Evolutionary conservation across 129 eudicot species (phyloP).

Genomic region (Scalesia atractyloides): DNA sequence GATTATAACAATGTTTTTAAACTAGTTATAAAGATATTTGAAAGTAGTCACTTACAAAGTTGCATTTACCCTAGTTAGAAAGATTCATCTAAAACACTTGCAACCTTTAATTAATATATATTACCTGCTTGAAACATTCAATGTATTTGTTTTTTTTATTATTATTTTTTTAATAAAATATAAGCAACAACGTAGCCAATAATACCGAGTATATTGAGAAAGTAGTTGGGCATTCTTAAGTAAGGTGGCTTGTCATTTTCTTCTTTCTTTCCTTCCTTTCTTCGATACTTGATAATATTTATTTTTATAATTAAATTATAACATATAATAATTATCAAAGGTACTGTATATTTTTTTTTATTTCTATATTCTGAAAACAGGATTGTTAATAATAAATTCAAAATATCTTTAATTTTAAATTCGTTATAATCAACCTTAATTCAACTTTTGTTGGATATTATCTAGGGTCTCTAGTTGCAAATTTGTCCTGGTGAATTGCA

Average conservation of each 20-base stretch:
- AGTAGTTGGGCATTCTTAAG: constrained; percentile 13
- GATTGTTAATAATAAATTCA: neutral
- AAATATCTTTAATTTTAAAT: neutral
- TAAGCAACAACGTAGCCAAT: constrained; percentile 2
- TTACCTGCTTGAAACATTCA: neutral
- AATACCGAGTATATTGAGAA: constrained; percentile 1
- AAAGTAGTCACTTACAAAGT: too few relatives aligned
- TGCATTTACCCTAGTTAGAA: too few relatives aligned
- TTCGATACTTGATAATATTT: neutral
- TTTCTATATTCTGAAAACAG: neutral
- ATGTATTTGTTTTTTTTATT: constrained; percentile 21
- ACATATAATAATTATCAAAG: neutral
- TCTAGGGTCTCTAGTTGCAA: too few relatives aligned
- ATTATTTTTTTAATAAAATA: neutral
- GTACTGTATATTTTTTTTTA: neutral
- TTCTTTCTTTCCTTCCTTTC: constrained; percentile 3
- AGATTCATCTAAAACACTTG: too few relatives aligned
- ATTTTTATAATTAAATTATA: neutral
- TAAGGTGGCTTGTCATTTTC: constrained; percentile 20
- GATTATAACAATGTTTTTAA: too few relatives aligned
- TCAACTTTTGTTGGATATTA: neutral
- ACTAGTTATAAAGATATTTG: too few relatives aligned
- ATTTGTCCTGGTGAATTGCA: too few relatives aligned
- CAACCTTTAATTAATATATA: too few relatives aligned
- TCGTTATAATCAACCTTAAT: neutral